These are phyloP conservation scores for Beauveria brongniartii DNA, from an alignment of 2,329 filamentous ascomycete genomes.

Conservation along the genomic window DNA sequence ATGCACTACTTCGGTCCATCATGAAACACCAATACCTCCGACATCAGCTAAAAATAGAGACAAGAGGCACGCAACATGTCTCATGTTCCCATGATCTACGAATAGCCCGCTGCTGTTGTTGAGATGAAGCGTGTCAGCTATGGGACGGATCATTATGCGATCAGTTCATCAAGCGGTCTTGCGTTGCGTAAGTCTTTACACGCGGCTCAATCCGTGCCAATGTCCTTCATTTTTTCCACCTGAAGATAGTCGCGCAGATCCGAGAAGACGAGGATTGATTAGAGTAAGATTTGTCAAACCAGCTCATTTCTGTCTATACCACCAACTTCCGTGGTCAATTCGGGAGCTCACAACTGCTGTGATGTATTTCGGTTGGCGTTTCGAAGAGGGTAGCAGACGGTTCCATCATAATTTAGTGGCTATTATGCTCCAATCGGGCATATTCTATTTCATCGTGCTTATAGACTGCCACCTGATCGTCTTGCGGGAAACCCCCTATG, in stretches of 20 bases:
- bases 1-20: neutral
- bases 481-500: neutral
- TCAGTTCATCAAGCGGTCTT: neutral
- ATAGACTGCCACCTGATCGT: neutral
- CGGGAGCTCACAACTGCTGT: too few relatives aligned
- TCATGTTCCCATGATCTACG: neutral
- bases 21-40: neutral
- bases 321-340: too few relatives aligned
- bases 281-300: too few relatives aligned
- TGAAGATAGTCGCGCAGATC: too few relatives aligned
- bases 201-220: neutral
- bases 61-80: neutral
- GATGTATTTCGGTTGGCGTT: too few relatives aligned
- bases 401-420: too few relatives aligned
- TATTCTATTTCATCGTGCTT: too few relatives aligned
- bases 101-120: neutral
- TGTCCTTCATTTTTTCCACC: neutral
- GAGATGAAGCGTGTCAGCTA: slow-evolving; percentile 1
- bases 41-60: neutral
- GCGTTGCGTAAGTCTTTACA: neutral
- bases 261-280: too few relatives aligned
- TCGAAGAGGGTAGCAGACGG: too few relatives aligned
- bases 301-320: too few relatives aligned
- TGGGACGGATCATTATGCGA: neutral
- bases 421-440: too few relatives aligned